Base-by-base conservation (phyloP, 371 early-diverging fungal species). In the Funneliformis caledonium region DNA sequence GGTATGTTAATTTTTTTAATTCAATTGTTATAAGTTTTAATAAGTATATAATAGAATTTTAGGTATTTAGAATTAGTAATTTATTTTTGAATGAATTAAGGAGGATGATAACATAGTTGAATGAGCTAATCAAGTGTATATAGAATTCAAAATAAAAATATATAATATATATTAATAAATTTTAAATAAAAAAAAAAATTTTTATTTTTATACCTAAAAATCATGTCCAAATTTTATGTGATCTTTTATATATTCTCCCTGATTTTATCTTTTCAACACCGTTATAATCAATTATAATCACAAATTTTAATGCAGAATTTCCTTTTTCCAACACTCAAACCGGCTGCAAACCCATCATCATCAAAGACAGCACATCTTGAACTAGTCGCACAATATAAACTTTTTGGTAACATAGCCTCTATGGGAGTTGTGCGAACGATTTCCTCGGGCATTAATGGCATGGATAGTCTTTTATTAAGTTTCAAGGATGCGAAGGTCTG, bases 401-500 rank as follows among this genome's bases (percentile, higher is more conserved):
- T 98, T 50, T 92, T 94, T 72, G 98, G 97, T 5, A 90, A 87
- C 48, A 90, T 97, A 64, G 89, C 94, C 10, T 94, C 95, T 4
- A 89, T 96, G 85, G 94, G 91, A 16, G 90, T 91, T 9, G 92
- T 97, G 11, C 89, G 92, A 26, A 92, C 95, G 9, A 86, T 87
- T 22, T 88, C 92, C 16, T 88, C 92, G 12, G 90, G 91, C 62
- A 89, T 88, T 42, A 92, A 92, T 52, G 95, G 93, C 4, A 90
- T 92, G 60, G 97, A 97, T 85, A 92, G 93, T 80, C 85, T 98
- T 80, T 83, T 97, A 45, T 84, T 97, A 76, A 93, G 92, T 52
- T 97, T 98, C 83, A 90, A 89, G 74, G 97, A 97, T 84, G 99
- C 99, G 64, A 98, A 98, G 91, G 95, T 96, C 85, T 73, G 84